phyloP scores from a whole-genome alignment of 768 basidiomycete genomes.

The Collybia sp. region DNA sequence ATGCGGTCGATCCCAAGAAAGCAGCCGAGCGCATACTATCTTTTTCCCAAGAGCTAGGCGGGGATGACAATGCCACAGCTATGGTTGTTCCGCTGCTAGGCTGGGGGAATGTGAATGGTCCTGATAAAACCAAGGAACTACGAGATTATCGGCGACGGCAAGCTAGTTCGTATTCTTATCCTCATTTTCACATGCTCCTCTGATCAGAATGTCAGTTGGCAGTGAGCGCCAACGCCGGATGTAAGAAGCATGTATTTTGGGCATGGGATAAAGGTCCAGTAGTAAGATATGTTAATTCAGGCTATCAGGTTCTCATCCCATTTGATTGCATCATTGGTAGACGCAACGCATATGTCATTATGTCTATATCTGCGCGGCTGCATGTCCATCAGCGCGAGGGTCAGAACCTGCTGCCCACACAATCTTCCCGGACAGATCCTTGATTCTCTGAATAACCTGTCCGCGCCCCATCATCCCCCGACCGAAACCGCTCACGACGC shows the following conservation, averaged over 20 bases:
- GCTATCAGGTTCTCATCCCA: conserved; percentile 5
- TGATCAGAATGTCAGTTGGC: conserved; percentile 37
- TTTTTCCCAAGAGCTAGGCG: conserved; percentile 84
- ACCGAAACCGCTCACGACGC: conserved; percentile 51
- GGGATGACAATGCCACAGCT: conserved; percentile 89
- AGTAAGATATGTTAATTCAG: background rate
- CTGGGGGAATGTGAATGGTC: conserved; percentile 80
- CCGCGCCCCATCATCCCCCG: conserved; percentile 76
- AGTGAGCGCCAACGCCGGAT: conserved; percentile 64
- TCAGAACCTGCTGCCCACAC: conserved; percentile 98
- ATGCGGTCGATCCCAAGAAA: conserved; percentile 60
- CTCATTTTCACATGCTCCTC: conserved; percentile 1
- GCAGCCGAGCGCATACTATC: conserved; percentile 83
- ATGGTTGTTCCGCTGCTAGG: conserved; percentile 90
- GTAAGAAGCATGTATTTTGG: conserved; percentile 27
- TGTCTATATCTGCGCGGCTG: conserved; percentile 72
- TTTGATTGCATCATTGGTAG: no score
- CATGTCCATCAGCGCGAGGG: conserved; percentile 83
- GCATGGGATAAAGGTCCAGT: background rate
- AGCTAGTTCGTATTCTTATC: conserved; percentile 39
- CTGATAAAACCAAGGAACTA: conserved; percentile 77
- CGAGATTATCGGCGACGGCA: conserved; percentile 74
- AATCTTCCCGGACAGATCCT: conserved; percentile 57
- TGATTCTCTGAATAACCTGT: conserved; percentile 83
- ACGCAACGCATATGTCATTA: background rate